Base-by-base conservation (phyloP, 805 yeast species). In the Novakomyces olei region DNA sequence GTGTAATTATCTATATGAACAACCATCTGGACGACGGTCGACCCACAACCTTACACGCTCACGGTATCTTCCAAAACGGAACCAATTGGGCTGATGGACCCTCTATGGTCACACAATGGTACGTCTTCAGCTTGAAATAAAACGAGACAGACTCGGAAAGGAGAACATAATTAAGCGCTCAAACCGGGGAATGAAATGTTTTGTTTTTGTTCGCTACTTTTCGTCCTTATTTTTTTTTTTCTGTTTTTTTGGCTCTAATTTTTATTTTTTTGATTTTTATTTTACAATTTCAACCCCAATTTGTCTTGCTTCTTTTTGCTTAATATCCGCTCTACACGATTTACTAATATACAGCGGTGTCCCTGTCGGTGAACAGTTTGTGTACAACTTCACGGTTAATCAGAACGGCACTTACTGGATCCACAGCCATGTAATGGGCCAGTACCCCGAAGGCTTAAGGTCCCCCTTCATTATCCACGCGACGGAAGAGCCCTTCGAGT, bases 321-420 rank as follows among this genome's bases (percentile, higher is more conserved):
- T n/a, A n/a, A n/a, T n/a, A n/a, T n/a, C n/a, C n/a, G n/a, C n/a
- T n/a, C n/a, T n/a, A n/a, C n/a, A n/a, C n/a, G n/a, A n/a, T n/a
- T n/a, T n/a, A n/a, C n/a, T n/a, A n/a, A n/a, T n/a, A n/a, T n/a
- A n/a, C n/a, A n/a, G n/a, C n/a, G n/a, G n/a, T 19, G 72, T 80
- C 41, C 71, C 77, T n/a, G 75, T 91, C 4, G 76, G 76, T 34
- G 65, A 67, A 38, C 64, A 76, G 14, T 60, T 68, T 55, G 53
- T 72, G 40, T 88, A 88, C 62, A 81, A 85, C 60, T 88, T 88
- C 55, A 75, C 93, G 18, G 79, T 81, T 38, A 67, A 66, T 32
- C 94, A 88, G 55, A 69, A 62, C 36, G 98, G 98, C 46, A 67
- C 92, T 14, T 88, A 62, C 63, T 88, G 98, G 98, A 88, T 85